phyloP scores from a whole-genome alignment of 2,329 filamentous ascomycete genomes.

The Colletotrichum sp. region DNA sequence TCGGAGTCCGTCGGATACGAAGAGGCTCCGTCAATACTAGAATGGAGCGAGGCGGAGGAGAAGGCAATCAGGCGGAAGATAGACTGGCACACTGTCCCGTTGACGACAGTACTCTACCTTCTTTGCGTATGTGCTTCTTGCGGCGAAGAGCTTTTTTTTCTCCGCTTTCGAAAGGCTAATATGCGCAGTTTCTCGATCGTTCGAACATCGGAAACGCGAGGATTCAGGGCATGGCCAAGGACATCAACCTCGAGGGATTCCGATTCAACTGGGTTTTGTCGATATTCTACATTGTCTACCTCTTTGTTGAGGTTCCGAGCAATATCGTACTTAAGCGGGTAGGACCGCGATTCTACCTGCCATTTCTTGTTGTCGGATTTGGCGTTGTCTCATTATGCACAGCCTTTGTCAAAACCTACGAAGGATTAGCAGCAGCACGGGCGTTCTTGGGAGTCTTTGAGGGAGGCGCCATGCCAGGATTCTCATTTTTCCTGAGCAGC shows the following conservation, averaged over 20 bases:
- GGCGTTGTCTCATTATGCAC: slow-evolving; percentile 59
- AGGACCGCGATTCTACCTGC: slow-evolving; percentile 58
- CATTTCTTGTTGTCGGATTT: slow-evolving; percentile 58
- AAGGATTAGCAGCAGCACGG: slow-evolving; percentile 50
- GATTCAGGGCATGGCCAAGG: slow-evolving; percentile 56
- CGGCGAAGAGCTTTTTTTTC: neutral
- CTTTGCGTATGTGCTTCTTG: slow-evolving; percentile 47
- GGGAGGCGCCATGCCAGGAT: slow-evolving; percentile 62
- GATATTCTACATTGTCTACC: slow-evolving; percentile 63
- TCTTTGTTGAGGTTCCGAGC: slow-evolving; percentile 59
- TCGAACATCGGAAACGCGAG: slow-evolving; percentile 59
- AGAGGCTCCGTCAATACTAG: neutral
- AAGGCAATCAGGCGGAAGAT: slow-evolving; percentile 53
- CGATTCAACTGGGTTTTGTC: slow-evolving; percentile 63
- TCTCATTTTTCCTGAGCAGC: slow-evolving; percentile 60
- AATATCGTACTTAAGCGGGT: slow-evolving; percentile 60
- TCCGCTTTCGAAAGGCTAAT: neutral
- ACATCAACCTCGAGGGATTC: slow-evolving; percentile 51
- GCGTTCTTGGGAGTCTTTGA: slow-evolving; percentile 59
- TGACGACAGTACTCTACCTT: slow-evolving; percentile 58
- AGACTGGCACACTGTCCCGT: slow-evolving; percentile 55
- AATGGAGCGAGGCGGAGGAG: slow-evolving; percentile 58
- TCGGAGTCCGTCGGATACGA: neutral
- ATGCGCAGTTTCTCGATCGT: slow-evolving; percentile 30
- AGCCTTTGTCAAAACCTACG: slow-evolving; percentile 55